Evolutionary conservation across 2,329 filamentous ascomycete genomes (phyloP), one percentile per base, ranked within the genome.

Genomic region (Aspergillaceae sp.): DNA sequence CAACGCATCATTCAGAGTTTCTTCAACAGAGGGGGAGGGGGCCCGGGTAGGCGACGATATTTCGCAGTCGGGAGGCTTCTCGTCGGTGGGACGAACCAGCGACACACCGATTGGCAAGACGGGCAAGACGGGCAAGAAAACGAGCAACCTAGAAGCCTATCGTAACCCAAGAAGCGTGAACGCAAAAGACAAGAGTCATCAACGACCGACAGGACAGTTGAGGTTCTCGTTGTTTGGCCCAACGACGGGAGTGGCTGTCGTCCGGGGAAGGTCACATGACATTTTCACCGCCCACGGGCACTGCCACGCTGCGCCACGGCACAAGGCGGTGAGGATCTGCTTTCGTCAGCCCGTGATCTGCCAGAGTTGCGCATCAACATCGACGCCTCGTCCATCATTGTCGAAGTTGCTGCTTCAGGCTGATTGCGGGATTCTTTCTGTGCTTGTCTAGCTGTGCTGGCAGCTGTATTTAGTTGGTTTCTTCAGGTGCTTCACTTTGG

Each of bases 1-100:
- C 54, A 64, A 48, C 50, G 50, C 62, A 65, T 67, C 49, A 48
- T 55, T 48, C 46, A 40, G n/a, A 8, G 11, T 9, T 27, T 5
- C 3, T 38, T 38, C 11, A 4, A 19, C 19, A 9, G 11, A 38
- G 26, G 26, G 4, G 36, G 26, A 19, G 8, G n/a, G 11, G 5
- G 30, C 1, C 27, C 19, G 36, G 26, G 19, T 19, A 38, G 7
- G 36, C 19, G 36, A 26, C 19, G 34, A 36, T 36, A 36, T 36
- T 36, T 7, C 34, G 26, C n/a, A 19, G 34, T 36, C 34, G 34
- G 34, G n/a, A 19, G 19, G 19, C 19, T 19, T 19, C 19, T 19
- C 19, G 19, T 38, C 36, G 19, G 36, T 11, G 33, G 28, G 29
- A 35, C 35, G 26, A 29, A 30, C 27, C 36, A 38, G 19, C 36